Percentiles rank a stretch among this genome's conserved stretches.
Conservation (phyloP, 805 yeast genomes). For the Yamadazyma tumulicola region DNA sequence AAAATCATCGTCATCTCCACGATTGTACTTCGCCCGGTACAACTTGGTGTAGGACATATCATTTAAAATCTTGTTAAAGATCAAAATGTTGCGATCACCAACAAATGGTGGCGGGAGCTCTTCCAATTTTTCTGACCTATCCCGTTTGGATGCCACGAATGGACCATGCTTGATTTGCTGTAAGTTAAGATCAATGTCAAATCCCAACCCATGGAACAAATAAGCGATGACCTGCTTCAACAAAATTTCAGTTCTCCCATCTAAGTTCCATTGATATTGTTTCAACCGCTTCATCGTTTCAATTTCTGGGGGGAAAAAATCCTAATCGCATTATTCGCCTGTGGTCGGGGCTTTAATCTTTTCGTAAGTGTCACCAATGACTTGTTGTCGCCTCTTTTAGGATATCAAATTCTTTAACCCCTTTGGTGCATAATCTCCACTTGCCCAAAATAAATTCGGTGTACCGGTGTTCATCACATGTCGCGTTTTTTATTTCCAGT, state of each 20-base stretch:
- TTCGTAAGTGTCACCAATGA: no score
- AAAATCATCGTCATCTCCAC: neutral
- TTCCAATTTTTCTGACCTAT: conserved; percentile 1
- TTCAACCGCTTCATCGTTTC: conserved; percentile 4
- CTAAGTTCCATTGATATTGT: conserved; percentile 5
- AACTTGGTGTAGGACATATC: conserved; percentile 1
- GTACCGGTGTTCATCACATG: no score
- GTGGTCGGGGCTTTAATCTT: no score
- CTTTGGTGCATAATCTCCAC: no score
- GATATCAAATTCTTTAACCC: no score
- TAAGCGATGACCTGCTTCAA: conserved; percentile 6
- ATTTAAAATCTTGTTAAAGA: conserved; percentile 3
- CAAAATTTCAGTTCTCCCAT: conserved; percentile 6
- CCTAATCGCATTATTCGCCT: no score
- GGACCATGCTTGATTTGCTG: conserved; percentile 6
- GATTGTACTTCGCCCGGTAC: neutral
- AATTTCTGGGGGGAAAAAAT: neutral
- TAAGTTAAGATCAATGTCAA: conserved; percentile 1
- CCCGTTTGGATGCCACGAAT: conserved; percentile 6
- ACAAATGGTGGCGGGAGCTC: conserved; percentile 6
- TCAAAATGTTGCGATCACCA: conserved; percentile 5
- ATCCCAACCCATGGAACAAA: conserved; percentile 6
- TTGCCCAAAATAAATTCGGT: no score
- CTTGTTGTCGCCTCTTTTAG: no score
- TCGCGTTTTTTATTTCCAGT: no score